phyloP scores from a whole-genome alignment of 495 filamentous ascomycete genomes.

The Xylaria cubensis region DNA sequence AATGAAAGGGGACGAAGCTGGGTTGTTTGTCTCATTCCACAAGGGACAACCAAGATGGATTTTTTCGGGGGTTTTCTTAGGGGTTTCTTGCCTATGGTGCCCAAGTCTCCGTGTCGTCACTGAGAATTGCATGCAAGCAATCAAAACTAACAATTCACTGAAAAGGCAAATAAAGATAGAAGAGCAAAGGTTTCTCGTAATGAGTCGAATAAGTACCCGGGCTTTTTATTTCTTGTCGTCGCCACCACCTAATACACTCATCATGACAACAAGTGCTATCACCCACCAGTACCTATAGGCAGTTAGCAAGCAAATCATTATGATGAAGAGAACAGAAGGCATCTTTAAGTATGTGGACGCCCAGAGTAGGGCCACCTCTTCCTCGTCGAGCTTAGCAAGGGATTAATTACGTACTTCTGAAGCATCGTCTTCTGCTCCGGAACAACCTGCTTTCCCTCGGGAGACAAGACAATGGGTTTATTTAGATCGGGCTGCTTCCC shows the following conservation, averaged over 20 bases:
- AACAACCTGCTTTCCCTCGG: conserved; percentile 63
- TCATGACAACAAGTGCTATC: conserved; percentile 47
- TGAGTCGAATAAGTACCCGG: neutral
- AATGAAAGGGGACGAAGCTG: neutral
- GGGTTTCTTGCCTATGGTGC: too few species aligned
- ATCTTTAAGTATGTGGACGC: neutral
- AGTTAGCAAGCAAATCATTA: conserved; percentile 39
- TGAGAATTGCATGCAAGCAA: neutral
- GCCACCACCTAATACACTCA: conserved; percentile 49
- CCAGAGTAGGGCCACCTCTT: neutral
- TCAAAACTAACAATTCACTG: conserved; percentile 12
- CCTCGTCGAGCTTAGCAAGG: neutral
- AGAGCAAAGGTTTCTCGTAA: neutral
- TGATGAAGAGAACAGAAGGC: neutral
- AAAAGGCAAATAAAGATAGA: neutral
- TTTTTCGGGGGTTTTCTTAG: neutral
- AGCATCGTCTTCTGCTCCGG: conserved; percentile 71
- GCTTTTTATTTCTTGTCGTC: conserved; percentile 47
- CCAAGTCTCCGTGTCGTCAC: conserved; percentile 1
- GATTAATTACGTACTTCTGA: conserved; percentile 66
- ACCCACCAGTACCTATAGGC: conserved; percentile 61
- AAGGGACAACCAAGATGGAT: neutral
- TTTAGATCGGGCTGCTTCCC: conserved; percentile 67
- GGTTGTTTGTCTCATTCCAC: neutral
- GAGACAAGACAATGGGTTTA: conserved; percentile 66